Percentiles rank a stretch among this genome's conserved stretches.
Conservation (phyloP, 805 yeast species). For the Candida nitratophila region DNA sequence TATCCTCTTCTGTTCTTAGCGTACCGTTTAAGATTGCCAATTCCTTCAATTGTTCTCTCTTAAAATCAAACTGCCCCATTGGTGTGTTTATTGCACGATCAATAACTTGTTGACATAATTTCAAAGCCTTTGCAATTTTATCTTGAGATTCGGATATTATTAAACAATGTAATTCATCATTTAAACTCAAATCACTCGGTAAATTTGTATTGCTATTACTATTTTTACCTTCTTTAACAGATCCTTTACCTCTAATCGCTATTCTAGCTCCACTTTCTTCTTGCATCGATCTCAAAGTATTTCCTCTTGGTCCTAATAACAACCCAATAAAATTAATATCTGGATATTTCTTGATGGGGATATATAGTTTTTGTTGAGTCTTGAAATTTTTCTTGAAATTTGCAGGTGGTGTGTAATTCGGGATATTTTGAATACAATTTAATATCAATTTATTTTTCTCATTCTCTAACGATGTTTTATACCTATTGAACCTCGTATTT, state of each 20-base stretch:
- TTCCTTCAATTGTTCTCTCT: conserved; percentile 85
- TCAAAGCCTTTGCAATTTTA: conserved; percentile 67
- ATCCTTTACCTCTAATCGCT: conserved; percentile 91
- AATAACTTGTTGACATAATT: conserved; percentile 66
- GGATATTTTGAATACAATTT: conserved; percentile 61
- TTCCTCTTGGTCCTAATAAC: conserved; percentile 92
- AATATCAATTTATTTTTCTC: conserved; percentile 81
- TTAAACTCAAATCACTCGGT: conserved; percentile 45
- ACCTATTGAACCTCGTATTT: conserved; percentile 74
- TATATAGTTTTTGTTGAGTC: conserved; percentile 72
- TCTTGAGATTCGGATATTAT: conserved; percentile 79
- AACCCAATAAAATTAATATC: conserved; percentile 90
- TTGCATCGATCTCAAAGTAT: conserved; percentile 74
- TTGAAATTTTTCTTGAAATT: conserved; percentile 61
- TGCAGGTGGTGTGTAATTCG: conserved; percentile 72
- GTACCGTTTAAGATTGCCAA: conserved; percentile 95
- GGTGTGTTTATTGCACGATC: conserved; percentile 84
- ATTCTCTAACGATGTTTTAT: conserved; percentile 53
- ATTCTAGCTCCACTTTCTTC: conserved; percentile 82
- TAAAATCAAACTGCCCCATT: conserved; percentile 87
- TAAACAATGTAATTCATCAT: conserved; percentile 85
- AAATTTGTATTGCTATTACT: conserved; percentile 31
- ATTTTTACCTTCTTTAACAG: conserved; percentile 85
- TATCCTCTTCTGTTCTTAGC: conserved; percentile 59
- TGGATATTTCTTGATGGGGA: conserved; percentile 84